A percentile compares a stretch with the other conserved stretches of the same genome.
Evolutionary conservation across 495 filamentous ascomycete species (phyloP).

Genomic region (Terfezia boudieri): DNA sequence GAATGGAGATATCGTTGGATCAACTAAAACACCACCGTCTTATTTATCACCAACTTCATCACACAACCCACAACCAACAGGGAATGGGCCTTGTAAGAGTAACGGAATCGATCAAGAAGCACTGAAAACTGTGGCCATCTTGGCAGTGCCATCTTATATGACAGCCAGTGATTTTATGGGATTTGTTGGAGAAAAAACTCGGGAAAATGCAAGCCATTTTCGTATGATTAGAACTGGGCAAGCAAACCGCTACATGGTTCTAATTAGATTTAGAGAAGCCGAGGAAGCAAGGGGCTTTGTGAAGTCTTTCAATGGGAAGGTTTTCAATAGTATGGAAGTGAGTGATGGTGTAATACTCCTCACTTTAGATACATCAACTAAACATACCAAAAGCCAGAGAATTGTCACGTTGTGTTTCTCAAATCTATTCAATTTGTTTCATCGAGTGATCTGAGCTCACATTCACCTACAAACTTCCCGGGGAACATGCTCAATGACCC

Average conservation of each 20-base stretch:
- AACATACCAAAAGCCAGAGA: conserved; percentile 45
- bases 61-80: conserved; percentile 15
- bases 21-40: neutral
- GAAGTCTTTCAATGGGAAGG: conserved; percentile 76
- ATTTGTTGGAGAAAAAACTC: conserved; percentile 75
- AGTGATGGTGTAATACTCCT: conserved; percentile 11
- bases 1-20: conserved; percentile 1
- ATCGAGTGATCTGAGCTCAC: conserved; percentile 11
- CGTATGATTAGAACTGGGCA: conserved; percentile 79
- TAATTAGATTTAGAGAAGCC: conserved; percentile 79
- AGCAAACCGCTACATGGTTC: conserved; percentile 82
- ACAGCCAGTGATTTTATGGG: conserved; percentile 78
- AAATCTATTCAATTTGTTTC: conserved; percentile 58
- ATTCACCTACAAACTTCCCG: neutral
- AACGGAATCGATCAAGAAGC: conserved; percentile 30
- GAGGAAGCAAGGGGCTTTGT: conserved; percentile 58
- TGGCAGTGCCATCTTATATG: conserved; percentile 85
- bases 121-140: conserved; percentile 78
- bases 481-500: conserved; percentile 38
- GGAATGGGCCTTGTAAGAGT: conserved; percentile 6
- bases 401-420: conserved; percentile 88
- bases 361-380: conserved; percentile 1
- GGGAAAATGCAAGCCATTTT: conserved; percentile 79
- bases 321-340: conserved; percentile 88
- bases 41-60: conserved; percentile 14